phyloP scores from a whole-genome alignment of 768 basidiomycete genomes.

The Saitozyma sp. region DNA sequence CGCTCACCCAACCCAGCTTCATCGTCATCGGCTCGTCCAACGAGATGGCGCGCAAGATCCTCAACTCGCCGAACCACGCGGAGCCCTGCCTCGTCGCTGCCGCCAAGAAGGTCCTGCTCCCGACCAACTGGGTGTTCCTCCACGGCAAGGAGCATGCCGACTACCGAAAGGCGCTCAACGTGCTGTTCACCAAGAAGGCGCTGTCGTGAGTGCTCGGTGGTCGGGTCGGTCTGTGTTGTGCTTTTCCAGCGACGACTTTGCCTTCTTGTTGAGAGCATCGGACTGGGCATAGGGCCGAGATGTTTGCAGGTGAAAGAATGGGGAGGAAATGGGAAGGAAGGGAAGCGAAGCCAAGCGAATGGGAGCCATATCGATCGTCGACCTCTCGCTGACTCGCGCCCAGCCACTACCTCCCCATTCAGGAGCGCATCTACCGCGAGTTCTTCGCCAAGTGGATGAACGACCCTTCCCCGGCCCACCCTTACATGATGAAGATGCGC shows the following conservation, averaged over 20 bases:
- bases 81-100: constrained; percentile 93
- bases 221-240: not conserved
- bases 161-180: constrained; percentile 86
- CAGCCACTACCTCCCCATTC: constrained; percentile 79
- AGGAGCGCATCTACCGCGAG: constrained; percentile 77
- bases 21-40: constrained; percentile 98
- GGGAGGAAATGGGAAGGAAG: too few relatives aligned
- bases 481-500: constrained; percentile 82
- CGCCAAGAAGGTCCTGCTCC: constrained; percentile 78
- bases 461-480: constrained; percentile 56
- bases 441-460: constrained; percentile 74
- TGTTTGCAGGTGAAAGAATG: too few relatives aligned
- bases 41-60: constrained; percentile 87
- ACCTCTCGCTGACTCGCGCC: not conserved
- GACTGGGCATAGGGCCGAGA: too few relatives aligned
- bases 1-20: constrained; percentile 63
- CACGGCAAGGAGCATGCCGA: constrained; percentile 90
- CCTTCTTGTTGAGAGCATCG: too few relatives aligned
- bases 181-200: constrained; percentile 90
- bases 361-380: constrained; percentile 2
- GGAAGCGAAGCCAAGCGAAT: too few relatives aligned
- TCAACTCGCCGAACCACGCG: constrained; percentile 88
- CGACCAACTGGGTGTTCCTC: constrained; percentile 98
- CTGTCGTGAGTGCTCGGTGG: constrained; percentile 65
- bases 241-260: too few relatives aligned